Conservation (phyloP, 306 rosid species). For the Comarum palustre region DNA sequence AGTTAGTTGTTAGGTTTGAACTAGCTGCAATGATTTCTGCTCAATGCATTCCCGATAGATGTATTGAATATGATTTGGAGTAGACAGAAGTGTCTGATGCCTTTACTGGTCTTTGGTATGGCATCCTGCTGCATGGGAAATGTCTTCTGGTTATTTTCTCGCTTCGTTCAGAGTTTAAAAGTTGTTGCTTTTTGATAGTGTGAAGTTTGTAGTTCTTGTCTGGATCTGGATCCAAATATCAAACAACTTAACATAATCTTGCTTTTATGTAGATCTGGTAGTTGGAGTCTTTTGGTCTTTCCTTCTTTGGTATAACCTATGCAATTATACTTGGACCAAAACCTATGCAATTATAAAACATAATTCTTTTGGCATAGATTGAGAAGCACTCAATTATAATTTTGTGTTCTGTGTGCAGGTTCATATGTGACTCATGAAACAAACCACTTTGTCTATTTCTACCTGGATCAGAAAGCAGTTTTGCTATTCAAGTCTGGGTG, state of each 20-base stretch:
- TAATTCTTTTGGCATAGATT: not conserved
- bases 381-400: constrained; percentile 17
- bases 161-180: not conserved
- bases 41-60: not conserved
- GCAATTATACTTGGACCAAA: not conserved
- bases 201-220: not conserved
- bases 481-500: constrained; percentile 88
- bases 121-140: not conserved
- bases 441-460: constrained; percentile 94
- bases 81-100: not conserved
- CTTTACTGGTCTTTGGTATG: constrained; percentile 4
- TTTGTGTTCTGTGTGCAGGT: constrained; percentile 45
- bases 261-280: constrained; percentile 21
- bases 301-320: not conserved
- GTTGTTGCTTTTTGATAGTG: not conserved
- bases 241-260: not conserved
- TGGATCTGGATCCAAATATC: not conserved
- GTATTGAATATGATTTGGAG: not conserved
- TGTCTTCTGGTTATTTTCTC: not conserved
- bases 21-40: not conserved
- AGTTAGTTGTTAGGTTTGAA: not conserved
- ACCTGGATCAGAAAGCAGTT: constrained; percentile 97
- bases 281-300: not conserved
- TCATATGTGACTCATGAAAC: constrained; percentile 98
- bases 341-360: not conserved